These are phyloP conservation scores for Verruconis gallopava DNA, from an alignment of 2,329 filamentous ascomycete genomes.

Conservation along the genomic window DNA sequence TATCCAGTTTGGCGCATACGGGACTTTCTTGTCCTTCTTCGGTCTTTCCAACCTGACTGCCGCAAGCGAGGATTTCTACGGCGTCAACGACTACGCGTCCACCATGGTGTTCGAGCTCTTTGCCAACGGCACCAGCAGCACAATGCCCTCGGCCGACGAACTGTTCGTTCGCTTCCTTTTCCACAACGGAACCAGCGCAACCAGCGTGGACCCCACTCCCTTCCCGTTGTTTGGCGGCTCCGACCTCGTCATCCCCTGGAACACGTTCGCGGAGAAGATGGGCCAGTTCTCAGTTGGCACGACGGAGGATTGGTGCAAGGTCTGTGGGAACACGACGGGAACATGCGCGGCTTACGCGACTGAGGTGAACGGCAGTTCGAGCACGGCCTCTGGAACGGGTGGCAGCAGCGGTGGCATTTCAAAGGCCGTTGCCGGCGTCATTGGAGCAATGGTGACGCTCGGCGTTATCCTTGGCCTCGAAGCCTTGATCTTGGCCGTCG, in stretches of 20 bases:
- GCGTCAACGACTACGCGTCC: conserved; percentile 72
- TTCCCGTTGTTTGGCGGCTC: conserved; percentile 50
- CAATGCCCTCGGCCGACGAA: conserved; percentile 28
- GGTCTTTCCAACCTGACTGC: conserved; percentile 40
- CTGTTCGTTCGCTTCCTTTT: conserved; percentile 49
- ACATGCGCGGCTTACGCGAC: conserved; percentile 53
- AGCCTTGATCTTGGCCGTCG: conserved; percentile 23
- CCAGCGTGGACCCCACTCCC: conserved; percentile 30
- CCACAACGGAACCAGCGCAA: conserved; percentile 45
- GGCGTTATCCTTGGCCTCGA: conserved; percentile 48
- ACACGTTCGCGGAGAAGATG: conserved; percentile 52
- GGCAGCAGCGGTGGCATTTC: conserved; percentile 40
- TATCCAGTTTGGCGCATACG: conserved; percentile 51
- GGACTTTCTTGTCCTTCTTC: conserved; percentile 48
- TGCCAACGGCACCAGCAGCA: conserved; percentile 33
- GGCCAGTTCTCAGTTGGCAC: conserved; percentile 52
- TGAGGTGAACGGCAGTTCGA: conserved; percentile 17
- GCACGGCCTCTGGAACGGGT: conserved; percentile 16
- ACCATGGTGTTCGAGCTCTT: conserved; percentile 67
- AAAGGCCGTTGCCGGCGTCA: conserved; percentile 64
- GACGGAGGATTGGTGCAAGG: conserved; percentile 56
- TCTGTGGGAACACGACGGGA: conserved; percentile 61
- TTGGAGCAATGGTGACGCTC: conserved; percentile 57
- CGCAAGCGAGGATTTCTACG: conserved; percentile 51
- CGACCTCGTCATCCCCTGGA: conserved; percentile 49